A percentile compares a stretch with the other conserved stretches of the same genome.
These are phyloP conservation scores for Lyophyllum semitale DNA, from an alignment of 768 basidiomycete genomes.

Conservation along the genomic window DNA sequence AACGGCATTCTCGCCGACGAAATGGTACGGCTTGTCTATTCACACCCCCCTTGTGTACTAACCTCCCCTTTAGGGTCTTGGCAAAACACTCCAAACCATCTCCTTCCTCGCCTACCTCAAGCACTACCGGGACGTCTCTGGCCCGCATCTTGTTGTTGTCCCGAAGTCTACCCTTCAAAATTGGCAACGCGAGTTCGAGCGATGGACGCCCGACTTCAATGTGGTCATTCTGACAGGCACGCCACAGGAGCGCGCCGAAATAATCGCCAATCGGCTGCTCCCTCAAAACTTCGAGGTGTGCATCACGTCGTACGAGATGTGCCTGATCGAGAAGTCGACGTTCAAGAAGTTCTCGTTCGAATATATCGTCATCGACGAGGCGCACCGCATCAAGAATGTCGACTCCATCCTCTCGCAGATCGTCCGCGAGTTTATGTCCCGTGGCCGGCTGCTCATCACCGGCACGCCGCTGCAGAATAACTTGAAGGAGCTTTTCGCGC, in stretches of 20 bases:
- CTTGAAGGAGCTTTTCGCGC: slow-evolving; percentile 90
- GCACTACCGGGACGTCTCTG: slow-evolving; percentile 70
- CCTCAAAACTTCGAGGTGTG: slow-evolving; percentile 91
- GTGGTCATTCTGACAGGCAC: slow-evolving; percentile 81
- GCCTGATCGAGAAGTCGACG: slow-evolving; percentile 90
- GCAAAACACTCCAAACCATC: slow-evolving; percentile 98
- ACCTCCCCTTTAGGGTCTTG: slow-evolving; percentile 68
- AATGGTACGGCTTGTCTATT: slow-evolving; percentile 57
- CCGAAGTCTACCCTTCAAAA: slow-evolving; percentile 99
- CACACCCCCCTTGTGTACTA: not conserved
- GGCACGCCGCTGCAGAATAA: slow-evolving; percentile 98
- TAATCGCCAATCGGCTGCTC: slow-evolving; percentile 78
- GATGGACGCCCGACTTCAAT: slow-evolving; percentile 89
- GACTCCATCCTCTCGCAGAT: slow-evolving; percentile 95
- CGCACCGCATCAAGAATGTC: slow-evolving; percentile 98
- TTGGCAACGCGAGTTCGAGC: slow-evolving; percentile 91
- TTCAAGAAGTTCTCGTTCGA: slow-evolving; percentile 96
- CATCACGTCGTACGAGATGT: slow-evolving; percentile 97
- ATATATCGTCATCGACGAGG: slow-evolving; percentile 98
- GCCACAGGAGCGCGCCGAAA: slow-evolving; percentile 85
- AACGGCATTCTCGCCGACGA: slow-evolving; percentile 98
- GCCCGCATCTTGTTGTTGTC: slow-evolving; percentile 94
- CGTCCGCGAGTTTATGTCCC: slow-evolving; percentile 84
- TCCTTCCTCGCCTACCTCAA: slow-evolving; percentile 95
- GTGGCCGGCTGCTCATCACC: slow-evolving; percentile 91